phyloP scores from a whole-genome alignment of 768 basidiomycete species.

The Leccinellum albellum region DNA sequence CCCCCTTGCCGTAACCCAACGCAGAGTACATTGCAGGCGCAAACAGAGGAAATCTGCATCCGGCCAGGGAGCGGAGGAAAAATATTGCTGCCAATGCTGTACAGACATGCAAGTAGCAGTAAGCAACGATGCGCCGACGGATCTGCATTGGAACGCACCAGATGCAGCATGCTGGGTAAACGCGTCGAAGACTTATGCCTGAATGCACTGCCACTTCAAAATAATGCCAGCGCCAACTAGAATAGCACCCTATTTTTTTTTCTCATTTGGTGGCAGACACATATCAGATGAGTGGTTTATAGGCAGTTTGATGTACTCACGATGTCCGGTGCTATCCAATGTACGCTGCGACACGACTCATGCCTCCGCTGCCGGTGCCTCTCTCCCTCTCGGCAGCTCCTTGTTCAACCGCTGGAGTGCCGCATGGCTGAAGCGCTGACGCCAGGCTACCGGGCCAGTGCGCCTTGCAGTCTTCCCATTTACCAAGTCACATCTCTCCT shows the following conservation, averaged over 20 bases:
- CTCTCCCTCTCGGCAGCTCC: too few species aligned
- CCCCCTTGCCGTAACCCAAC: conserved; percentile 67
- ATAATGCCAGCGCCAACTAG: conserved; percentile 58
- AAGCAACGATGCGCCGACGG: neutral
- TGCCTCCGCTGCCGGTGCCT: too few species aligned
- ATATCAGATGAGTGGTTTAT: neutral
- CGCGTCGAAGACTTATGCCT: conserved; percentile 64
- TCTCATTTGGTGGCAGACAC: conserved; percentile 1
- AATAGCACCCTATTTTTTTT: conserved; percentile 46
- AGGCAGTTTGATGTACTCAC: conserved; percentile 32
- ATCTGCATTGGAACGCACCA: neutral
- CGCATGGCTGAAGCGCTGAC: too few species aligned
- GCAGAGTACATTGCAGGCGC: conserved; percentile 62
- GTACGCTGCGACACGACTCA: conserved; percentile 11
- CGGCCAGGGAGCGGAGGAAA: conserved; percentile 59
- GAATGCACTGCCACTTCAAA: conserved; percentile 56
- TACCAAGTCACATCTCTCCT: too few species aligned
- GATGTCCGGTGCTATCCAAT: conserved; percentile 71
- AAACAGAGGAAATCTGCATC: conserved; percentile 76
- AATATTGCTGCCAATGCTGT: conserved; percentile 62
- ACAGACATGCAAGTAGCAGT: neutral
- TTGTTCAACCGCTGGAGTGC: too few species aligned
- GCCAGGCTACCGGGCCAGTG: too few species aligned
- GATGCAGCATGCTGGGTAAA: conserved; percentile 48
- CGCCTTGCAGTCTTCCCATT: too few species aligned